phyloP scores from a whole-genome alignment of 805 yeast genomes.

The Myxozyma melibiosi region DNA sequence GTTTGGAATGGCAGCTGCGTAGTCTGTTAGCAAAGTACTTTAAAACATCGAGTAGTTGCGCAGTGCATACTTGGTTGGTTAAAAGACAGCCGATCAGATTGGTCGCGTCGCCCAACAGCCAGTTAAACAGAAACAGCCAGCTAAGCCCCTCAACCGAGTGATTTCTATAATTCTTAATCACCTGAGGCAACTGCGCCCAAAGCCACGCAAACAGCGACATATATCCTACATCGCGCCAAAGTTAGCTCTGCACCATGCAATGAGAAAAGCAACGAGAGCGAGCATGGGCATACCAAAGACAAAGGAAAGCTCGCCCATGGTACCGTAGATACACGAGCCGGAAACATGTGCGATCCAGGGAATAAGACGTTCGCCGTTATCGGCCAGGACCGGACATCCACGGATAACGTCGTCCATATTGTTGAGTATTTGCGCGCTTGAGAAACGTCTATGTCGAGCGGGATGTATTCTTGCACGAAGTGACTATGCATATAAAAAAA shows the following conservation, averaged over 20 bases:
- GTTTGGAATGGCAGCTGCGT: slow-evolving; percentile 68
- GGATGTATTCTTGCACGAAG: too few relatives aligned
- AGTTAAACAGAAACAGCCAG: slow-evolving; percentile 57
- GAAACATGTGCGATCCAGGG: slow-evolving; percentile 35
- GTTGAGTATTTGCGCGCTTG: not conserved
- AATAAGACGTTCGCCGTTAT: slow-evolving; percentile 24
- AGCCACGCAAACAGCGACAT: slow-evolving; percentile 52
- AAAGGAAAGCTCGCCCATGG: slow-evolving; percentile 36
- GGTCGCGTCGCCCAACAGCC: slow-evolving; percentile 67
- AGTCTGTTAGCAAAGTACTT: not conserved
- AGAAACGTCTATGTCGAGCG: too few relatives aligned
- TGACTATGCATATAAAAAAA: too few relatives aligned
- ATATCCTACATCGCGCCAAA: slow-evolving; percentile 15
- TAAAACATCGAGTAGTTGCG: not conserved
- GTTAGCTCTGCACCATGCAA: too few relatives aligned
- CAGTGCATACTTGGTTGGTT: slow-evolving; percentile 55
- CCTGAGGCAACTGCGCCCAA: slow-evolving; percentile 75
- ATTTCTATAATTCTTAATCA: slow-evolving; percentile 56
- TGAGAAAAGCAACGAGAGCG: not conserved
- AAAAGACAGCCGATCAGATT: slow-evolving; percentile 70
- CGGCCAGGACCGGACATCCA: slow-evolving; percentile 7
- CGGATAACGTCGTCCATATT: slow-evolving; percentile 4
- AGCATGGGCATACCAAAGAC: slow-evolving; percentile 30
- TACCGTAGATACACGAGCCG: slow-evolving; percentile 39
- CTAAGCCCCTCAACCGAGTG: slow-evolving; percentile 72